Conservation (phyloP, 2,329 filamentous ascomycete genomes). For the Alternaria incomplexa region DNA sequence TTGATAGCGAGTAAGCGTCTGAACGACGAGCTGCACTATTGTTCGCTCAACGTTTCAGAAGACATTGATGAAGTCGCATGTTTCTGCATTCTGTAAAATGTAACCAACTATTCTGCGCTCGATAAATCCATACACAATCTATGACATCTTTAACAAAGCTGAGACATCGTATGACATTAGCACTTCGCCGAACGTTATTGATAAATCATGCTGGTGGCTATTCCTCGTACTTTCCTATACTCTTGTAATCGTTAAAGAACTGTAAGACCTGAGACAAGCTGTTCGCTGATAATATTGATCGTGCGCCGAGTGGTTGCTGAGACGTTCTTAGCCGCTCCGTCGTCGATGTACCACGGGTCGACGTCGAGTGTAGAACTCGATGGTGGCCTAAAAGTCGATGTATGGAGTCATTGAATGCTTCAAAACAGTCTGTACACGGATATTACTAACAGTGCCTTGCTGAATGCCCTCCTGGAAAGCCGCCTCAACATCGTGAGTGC, state of each 20-base stretch:
- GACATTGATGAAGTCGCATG: neutral
- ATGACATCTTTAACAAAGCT: neutral
- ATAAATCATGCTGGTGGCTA: neutral
- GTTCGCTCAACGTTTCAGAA: neutral
- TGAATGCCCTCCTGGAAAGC: conserved; percentile 9
- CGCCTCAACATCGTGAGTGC: neutral
- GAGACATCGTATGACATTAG: neutral
- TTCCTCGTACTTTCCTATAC: neutral
- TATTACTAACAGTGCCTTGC: neutral
- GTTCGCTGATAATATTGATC: neutral
- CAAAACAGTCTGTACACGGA: neutral
- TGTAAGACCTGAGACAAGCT: neutral
- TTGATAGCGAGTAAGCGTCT: neutral
- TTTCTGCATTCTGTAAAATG: neutral
- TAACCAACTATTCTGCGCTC: neutral
- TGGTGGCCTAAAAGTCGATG: neutral
- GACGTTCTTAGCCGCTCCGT: neutral
- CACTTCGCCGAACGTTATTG: neutral
- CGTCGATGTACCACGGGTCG: neutral
- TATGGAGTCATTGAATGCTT: fast-evolving
- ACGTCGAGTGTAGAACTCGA: neutral
- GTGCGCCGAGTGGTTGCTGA: neutral
- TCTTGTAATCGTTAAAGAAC: neutral
- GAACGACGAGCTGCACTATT: neutral
- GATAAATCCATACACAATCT: neutral